Percentiles rank a stretch among this genome's conserved stretches.
Conservation (phyloP, 371 early-diverging fungal species). For the Batkoa obscura region DNA sequence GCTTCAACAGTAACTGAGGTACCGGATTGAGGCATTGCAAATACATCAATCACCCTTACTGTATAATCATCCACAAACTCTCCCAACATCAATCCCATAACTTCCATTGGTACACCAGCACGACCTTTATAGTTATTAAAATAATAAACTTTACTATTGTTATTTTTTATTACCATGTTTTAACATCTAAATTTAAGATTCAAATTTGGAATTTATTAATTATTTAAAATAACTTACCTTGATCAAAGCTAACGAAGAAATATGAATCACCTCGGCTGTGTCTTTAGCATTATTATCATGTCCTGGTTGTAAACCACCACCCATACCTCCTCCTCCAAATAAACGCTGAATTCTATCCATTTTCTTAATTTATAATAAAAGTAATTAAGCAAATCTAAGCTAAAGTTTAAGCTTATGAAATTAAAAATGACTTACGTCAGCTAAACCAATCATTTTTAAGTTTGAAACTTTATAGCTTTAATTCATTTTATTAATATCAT, state of each 20-base stretch:
- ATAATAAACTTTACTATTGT: neutral
- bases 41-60: constrained; percentile 98
- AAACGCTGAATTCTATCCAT: constrained; percentile 56
- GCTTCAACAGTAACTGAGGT: constrained; percentile 99
- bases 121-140: constrained; percentile 38
- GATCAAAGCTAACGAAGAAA: constrained; percentile 95
- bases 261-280: constrained; percentile 98
- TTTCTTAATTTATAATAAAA: constrained; percentile 5
- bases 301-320: constrained; percentile 47
- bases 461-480: no score
- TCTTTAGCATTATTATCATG: constrained; percentile 81
- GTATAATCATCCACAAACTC: constrained; percentile 99
- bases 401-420: neutral
- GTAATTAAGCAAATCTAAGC: neutral
- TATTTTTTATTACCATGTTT: constrained; percentile 49
- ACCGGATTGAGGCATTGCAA: constrained; percentile 99
- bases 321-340: constrained; percentile 36
- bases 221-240: constrained; percentile 43
- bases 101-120: constrained; percentile 99
- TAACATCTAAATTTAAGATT: constrained; percentile 37
- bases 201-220: neutral
- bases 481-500: no score
- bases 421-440: neutral
- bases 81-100: constrained; percentile 99
- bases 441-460: no score